Evolutionary conservation across 2,329 filamentous ascomycete species (phyloP).

Genomic region (Neofusicoccum parvum): DNA sequence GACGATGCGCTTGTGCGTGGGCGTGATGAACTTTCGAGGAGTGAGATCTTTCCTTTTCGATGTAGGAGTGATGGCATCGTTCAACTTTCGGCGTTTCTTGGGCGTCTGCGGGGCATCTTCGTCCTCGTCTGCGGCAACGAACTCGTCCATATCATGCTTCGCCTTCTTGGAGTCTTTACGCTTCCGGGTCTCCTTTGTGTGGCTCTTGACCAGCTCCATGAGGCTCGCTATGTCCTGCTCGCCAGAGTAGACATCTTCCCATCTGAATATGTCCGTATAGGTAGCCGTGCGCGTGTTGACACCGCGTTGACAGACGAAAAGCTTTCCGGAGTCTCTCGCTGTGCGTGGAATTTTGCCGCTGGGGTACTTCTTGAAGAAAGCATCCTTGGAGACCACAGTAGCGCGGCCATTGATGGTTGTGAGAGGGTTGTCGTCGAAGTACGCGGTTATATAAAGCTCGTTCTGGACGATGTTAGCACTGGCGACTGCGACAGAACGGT

Average conservation of each 20-base stretch:
- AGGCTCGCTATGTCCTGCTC: constrained; percentile 67
- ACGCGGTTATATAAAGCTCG: constrained; percentile 87
- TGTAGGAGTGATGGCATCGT: constrained; percentile 46
- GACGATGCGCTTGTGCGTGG: constrained; percentile 68
- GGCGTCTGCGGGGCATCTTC: constrained; percentile 47
- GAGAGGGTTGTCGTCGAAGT: constrained; percentile 84
- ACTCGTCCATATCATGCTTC: constrained; percentile 47
- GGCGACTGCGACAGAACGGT: neutral
- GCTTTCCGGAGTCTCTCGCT: constrained; percentile 76
- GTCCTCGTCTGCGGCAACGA: constrained; percentile 44
- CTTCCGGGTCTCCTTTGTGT: constrained; percentile 72
- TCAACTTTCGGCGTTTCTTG: constrained; percentile 52
- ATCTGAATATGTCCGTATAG: constrained; percentile 89
- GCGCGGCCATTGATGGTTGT: constrained; percentile 90
- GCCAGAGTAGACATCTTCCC: constrained; percentile 82
- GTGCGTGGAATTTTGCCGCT: constrained; percentile 72
- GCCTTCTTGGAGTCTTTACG: constrained; percentile 38
- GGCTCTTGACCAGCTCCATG: constrained; percentile 66
- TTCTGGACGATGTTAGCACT: constrained; percentile 56
- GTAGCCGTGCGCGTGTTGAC: constrained; percentile 86
- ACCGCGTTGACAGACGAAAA: constrained; percentile 85
- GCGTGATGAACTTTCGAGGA: constrained; percentile 60
- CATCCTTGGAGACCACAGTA: constrained; percentile 70
- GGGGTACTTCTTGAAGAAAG: constrained; percentile 71
- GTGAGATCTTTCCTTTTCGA: constrained; percentile 49